A percentile compares a stretch with the other conserved stretches of the same genome.
Conservation (phyloP, 2,329 filamentous ascomycete species). For the Kalmusia sp. region DNA sequence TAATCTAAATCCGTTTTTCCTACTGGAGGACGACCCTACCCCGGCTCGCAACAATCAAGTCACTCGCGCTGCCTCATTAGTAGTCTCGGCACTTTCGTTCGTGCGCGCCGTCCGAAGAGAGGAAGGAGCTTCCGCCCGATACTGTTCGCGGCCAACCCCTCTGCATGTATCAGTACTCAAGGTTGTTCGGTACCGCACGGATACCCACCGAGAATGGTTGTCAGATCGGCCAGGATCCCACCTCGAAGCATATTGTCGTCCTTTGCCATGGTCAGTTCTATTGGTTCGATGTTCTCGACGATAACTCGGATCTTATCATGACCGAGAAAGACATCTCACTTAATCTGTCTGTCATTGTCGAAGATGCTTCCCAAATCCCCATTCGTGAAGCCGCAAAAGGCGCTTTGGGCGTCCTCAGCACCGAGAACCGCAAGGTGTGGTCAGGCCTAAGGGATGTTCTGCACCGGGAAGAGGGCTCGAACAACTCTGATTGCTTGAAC, state of each 20-base stretch:
- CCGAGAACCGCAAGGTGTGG: constrained; percentile 96
- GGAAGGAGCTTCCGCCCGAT: constrained; percentile 93
- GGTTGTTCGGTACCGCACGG: constrained; percentile 91
- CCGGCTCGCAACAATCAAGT: constrained; percentile 96
- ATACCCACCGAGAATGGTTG: constrained; percentile 95
- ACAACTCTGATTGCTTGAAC: constrained; percentile 94
- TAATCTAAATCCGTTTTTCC: constrained; percentile 97
- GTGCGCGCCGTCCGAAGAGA: constrained; percentile 91
- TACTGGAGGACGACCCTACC: constrained; percentile 96
- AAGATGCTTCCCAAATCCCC: constrained; percentile 86
- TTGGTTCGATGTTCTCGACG: constrained; percentile 97
- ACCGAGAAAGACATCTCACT: constrained; percentile 90
- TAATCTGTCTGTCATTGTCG: constrained; percentile 89
- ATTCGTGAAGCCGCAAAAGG: constrained; percentile 96
- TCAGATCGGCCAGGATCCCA: constrained; percentile 91
- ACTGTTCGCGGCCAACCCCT: constrained; percentile 82
- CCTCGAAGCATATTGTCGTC: constrained; percentile 92
- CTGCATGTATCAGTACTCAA: constrained; percentile 98
- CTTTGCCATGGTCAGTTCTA: constrained; percentile 96
- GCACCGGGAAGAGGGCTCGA: constrained; percentile 83
- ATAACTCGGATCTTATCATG: constrained; percentile 96
- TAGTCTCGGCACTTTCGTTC: constrained; percentile 88
- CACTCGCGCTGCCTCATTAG: constrained; percentile 88
- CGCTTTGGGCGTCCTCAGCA: constrained; percentile 90
- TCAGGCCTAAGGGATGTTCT: constrained; percentile 88